Evolutionary conservation across 2,329 filamentous ascomycete species (phyloP).

Genomic region (Xylariaceae sp.): DNA sequence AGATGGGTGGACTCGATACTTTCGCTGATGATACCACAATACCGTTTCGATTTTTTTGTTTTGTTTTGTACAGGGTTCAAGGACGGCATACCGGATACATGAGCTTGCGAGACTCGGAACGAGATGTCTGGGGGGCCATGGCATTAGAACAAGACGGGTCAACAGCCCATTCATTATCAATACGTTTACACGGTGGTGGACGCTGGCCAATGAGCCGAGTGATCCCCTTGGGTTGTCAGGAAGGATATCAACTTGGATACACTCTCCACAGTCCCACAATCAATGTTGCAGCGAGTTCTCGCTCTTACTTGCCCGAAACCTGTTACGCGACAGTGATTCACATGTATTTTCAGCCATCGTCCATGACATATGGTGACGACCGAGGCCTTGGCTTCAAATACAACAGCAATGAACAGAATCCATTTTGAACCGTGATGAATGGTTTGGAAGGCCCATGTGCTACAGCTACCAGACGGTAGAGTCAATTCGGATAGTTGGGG

Average conservation of each 20-base stretch:
- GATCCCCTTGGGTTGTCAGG: slow-evolving; percentile 21
- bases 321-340: too few relatives aligned
- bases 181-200: slow-evolving; percentile 29
- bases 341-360: too few relatives aligned
- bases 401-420: too few relatives aligned
- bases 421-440: too few relatives aligned
- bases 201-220: slow-evolving; percentile 20
- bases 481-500: too few relatives aligned
- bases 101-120: slow-evolving; percentile 16
- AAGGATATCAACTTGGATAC: slow-evolving; percentile 21
- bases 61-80: slow-evolving; percentile 13
- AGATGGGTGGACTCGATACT: slow-evolving; percentile 25
- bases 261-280: slow-evolving; percentile 27
- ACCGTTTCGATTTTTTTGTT: slow-evolving; percentile 15
- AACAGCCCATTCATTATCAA: slow-evolving; percentile 26
- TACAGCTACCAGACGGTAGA: too few relatives aligned
- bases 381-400: too few relatives aligned
- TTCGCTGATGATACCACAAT: slow-evolving; percentile 34
- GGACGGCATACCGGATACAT: slow-evolving; percentile 17
- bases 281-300: slow-evolving; percentile 11
- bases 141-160: slow-evolving; percentile 28
- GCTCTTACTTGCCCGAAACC: too few relatives aligned
- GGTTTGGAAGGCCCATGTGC: too few relatives aligned
- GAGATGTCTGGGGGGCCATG: slow-evolving; percentile 10
- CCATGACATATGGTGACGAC: too few relatives aligned